A percentile compares a stretch with the other conserved stretches of the same genome.
These are phyloP conservation scores for Lippia alba DNA, from an alignment of 305 asterid genomes.

Conservation along the genomic window DNA sequence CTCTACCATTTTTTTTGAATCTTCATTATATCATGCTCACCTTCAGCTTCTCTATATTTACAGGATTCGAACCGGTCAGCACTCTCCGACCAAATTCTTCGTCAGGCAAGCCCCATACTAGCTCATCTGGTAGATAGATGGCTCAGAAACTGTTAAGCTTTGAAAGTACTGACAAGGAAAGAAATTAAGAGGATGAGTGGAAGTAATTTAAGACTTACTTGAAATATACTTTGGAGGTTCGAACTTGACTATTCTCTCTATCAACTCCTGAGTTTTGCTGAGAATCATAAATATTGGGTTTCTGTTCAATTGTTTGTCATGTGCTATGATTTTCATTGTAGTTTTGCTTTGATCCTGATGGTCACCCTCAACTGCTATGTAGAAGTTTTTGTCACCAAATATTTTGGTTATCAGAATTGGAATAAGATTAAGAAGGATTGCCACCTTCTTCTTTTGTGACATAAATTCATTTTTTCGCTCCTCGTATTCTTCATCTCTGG, in stretches of 20 bases:
- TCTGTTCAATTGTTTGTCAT: constrained; percentile 46
- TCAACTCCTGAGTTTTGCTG: constrained; percentile 47
- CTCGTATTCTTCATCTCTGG: constrained; percentile 66
- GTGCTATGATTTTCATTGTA: constrained; percentile 48
- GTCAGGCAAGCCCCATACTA: constrained; percentile 55
- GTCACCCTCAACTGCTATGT: constrained; percentile 17
- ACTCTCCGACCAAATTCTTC: constrained; percentile 61
- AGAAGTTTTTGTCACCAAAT: constrained; percentile 22
- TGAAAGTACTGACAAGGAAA: neutral
- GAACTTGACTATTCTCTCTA: constrained; percentile 48
- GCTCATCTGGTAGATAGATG: constrained; percentile 45
- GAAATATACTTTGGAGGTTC: constrained; percentile 55
- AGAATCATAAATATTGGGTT: constrained; percentile 49
- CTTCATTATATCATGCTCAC: neutral
- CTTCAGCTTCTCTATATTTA: constrained; percentile 51
- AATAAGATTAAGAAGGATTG: constrained; percentile 48
- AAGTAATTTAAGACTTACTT: constrained; percentile 38
- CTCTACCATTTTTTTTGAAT: neutral
- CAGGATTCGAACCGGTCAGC: constrained; percentile 62
- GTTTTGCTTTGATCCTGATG: constrained; percentile 37
- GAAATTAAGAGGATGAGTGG: neutral
- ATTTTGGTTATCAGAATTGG: constrained; percentile 49
- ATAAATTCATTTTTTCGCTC: constrained; percentile 54
- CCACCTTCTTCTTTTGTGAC: constrained; percentile 51
- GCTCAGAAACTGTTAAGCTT: neutral